phyloP scores from a whole-genome alignment of 495 filamentous ascomycete genomes.

The Aspergillus coremiiformis region DNA sequence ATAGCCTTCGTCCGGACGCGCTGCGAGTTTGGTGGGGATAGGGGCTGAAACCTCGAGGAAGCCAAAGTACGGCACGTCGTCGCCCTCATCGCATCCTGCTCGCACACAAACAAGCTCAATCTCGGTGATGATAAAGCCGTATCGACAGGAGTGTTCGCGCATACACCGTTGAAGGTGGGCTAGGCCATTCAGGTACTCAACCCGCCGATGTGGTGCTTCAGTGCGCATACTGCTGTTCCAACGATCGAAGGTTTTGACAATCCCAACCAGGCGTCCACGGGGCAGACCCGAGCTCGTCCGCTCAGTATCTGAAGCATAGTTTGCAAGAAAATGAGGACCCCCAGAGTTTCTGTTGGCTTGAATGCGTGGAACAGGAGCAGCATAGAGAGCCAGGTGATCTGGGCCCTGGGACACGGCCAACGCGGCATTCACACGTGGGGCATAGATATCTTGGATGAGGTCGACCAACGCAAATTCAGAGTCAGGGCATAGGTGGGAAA shows the following conservation, averaged over 20 bases:
- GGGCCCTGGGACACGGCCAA: slow-evolving; percentile 60
- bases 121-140: slow-evolving; percentile 91
- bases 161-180: slow-evolving; percentile 79
- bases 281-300: slow-evolving; percentile 63
- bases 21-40: slow-evolving; percentile 43
- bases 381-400: slow-evolving; percentile 51
- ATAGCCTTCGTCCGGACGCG: background rate
- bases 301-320: slow-evolving; percentile 65
- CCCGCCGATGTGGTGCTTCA: slow-evolving; percentile 67
- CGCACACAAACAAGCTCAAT: slow-evolving; percentile 90
- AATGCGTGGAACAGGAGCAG: slow-evolving; percentile 46
- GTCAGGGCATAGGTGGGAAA: slow-evolving; percentile 56
- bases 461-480: slow-evolving; percentile 63
- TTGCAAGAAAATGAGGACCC: slow-evolving; percentile 57
- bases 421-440: slow-evolving; percentile 71
- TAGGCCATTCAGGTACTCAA: slow-evolving; percentile 78
- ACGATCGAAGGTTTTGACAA: slow-evolving; percentile 80
- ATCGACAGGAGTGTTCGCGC: slow-evolving; percentile 86
- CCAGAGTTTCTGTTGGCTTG: slow-evolving; percentile 45
- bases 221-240: slow-evolving; percentile 93
- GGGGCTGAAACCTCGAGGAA: slow-evolving; percentile 67
- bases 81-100: slow-evolving; percentile 59
- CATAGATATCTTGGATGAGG: slow-evolving; percentile 63
- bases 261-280: slow-evolving; percentile 73
- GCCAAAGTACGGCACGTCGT: slow-evolving; percentile 71